phyloP scores from a whole-genome alignment of 2,329 filamentous ascomycete species.

The Talaromyces sp. region DNA sequence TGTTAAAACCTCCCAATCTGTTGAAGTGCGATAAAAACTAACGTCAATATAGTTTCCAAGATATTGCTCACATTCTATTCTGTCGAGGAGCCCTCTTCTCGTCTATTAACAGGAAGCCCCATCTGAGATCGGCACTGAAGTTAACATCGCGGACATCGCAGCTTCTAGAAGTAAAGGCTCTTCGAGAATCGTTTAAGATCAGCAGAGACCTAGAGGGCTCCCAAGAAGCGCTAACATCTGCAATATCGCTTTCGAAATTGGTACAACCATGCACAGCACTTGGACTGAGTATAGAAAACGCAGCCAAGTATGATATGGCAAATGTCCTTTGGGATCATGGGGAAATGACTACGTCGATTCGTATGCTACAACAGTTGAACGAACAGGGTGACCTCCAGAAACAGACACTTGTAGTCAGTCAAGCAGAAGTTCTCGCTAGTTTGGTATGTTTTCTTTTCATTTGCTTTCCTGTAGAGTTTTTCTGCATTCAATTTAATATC shows the following conservation, averaged over 20 bases:
- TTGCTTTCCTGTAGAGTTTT: neutral
- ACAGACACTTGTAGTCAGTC: conserved; percentile 67
- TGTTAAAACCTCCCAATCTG: neutral
- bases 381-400: conserved; percentile 56
- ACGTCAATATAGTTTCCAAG: conserved; percentile 39
- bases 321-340: conserved; percentile 92
- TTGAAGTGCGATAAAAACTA: neutral
- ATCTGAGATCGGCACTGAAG: conserved; percentile 57
- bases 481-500: neutral
- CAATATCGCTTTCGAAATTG: conserved; percentile 75
- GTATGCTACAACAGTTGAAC: conserved; percentile 74
- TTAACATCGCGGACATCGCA: conserved; percentile 61
- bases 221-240: conserved; percentile 81
- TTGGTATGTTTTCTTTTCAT: conserved; percentile 48
- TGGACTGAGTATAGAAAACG: conserved; percentile 72
- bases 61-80: conserved; percentile 74
- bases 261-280: conserved; percentile 62
- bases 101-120: conserved; percentile 65
- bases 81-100: conserved; percentile 79
- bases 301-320: conserved; percentile 74
- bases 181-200: conserved; percentile 68
- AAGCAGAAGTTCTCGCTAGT: conserved; percentile 76
- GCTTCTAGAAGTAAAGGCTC: conserved; percentile 68
- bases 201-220: conserved; percentile 74
- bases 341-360: conserved; percentile 81